These are phyloP conservation scores for Populus hybrid DNA, from an alignment of 441 rosid species.

Conservation along the genomic window DNA sequence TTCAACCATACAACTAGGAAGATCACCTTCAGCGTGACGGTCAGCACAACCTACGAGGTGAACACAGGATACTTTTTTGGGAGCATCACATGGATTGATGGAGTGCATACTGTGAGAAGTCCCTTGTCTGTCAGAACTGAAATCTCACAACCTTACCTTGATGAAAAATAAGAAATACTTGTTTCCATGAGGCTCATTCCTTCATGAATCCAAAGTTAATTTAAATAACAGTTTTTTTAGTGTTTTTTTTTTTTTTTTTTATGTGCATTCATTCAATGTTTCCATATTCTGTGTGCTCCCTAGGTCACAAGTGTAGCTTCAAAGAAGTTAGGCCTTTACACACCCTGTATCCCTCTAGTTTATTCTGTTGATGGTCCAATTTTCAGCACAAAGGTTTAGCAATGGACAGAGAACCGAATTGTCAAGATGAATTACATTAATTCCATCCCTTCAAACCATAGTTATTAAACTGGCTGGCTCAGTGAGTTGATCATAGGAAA, in stretches of 20 bases:
- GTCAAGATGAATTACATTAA: no score
- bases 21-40: conserved; percentile 27
- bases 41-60: conserved; percentile 9
- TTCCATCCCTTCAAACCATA: no score
- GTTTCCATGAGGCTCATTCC: not conserved
- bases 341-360: not conserved
- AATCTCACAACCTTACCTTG: conserved; percentile 14
- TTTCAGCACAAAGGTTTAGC: no score
- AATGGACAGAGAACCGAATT: no score
- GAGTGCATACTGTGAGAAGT: conserved; percentile 27
- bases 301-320: not conserved
- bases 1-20: conserved; percentile 24
- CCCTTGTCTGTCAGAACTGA: conserved; percentile 34
- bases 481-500: no score
- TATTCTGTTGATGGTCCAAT: no score
- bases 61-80: conserved; percentile 54
- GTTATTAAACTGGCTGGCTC: no score
- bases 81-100: conserved; percentile 38
- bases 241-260: not conserved
- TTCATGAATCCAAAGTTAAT: not conserved
- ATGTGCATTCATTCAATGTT: not conserved
- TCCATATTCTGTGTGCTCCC: not conserved
- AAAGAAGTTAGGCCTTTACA: not conserved
- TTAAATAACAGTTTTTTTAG: not conserved
- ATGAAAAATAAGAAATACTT: not conserved